Conservation (phyloP, 2,329 filamentous ascomycete genomes). For the Fusarium tanahbumbuense region DNA sequence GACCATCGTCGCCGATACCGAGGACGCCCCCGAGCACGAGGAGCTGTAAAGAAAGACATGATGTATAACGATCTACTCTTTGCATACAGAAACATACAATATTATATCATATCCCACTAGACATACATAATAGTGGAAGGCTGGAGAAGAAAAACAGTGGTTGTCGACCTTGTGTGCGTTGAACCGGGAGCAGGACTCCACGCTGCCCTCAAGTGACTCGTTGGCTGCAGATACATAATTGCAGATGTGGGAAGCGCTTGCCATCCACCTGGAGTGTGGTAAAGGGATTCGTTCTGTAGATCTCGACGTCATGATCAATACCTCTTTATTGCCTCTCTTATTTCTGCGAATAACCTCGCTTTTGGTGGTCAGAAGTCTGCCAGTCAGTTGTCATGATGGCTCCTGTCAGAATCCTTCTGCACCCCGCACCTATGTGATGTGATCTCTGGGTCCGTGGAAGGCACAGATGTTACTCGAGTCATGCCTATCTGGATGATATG, state of each 20-base stretch:
- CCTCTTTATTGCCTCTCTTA: neutral
- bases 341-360: slow-evolving; percentile 3
- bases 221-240: slow-evolving; percentile 24
- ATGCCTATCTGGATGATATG: slow-evolving; percentile 10
- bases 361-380: slow-evolving; percentile 1
- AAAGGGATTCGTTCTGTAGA: slow-evolving; percentile 27
- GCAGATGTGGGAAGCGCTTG: slow-evolving; percentile 19
- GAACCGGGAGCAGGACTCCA: slow-evolving; percentile 5
- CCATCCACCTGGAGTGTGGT: slow-evolving; percentile 4
- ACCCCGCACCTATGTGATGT: slow-evolving; percentile 2
- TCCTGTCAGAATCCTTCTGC: neutral
- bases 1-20: slow-evolving; percentile 64
- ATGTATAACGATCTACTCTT: slow-evolving; percentile 19
- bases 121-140: slow-evolving; percentile 7
- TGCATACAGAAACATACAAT: slow-evolving; percentile 22
- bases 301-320: slow-evolving; percentile 33
- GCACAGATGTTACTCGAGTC: slow-evolving; percentile 18
- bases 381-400: neutral
- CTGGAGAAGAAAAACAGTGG: slow-evolving; percentile 8
- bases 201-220: slow-evolving; percentile 19
- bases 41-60: slow-evolving; percentile 61
- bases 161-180: slow-evolving; percentile 17
- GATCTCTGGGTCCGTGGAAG: neutral
- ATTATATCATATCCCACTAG: slow-evolving; percentile 6
- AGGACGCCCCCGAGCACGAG: slow-evolving; percentile 68